These are phyloP conservation scores for Aspergillus mulundensis DNA, from an alignment of 495 filamentous ascomycete species.

Conservation along the genomic window DNA sequence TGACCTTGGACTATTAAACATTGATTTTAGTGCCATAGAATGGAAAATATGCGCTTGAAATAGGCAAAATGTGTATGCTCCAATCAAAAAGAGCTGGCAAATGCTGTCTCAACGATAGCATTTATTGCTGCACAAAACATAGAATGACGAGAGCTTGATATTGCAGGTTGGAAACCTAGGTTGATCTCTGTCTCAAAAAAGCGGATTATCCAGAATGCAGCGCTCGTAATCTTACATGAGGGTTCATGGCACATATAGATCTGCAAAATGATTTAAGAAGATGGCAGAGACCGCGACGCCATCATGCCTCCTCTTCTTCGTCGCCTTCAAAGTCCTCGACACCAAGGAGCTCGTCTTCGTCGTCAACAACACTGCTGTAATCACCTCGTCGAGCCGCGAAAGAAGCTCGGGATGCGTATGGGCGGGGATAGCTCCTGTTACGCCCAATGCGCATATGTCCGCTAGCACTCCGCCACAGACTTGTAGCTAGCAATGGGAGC, in stretches of 20 bases:
- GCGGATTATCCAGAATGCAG: slow-evolving; percentile 2
- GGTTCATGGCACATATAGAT: slow-evolving; percentile 5
- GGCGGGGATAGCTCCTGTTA: slow-evolving; percentile 46
- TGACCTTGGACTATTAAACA: too few relatives aligned
- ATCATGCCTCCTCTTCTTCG: slow-evolving; percentile 80
- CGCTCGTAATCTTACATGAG: slow-evolving; percentile 2
- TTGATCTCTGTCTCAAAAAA: background rate
- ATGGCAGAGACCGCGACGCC: slow-evolving; percentile 2
- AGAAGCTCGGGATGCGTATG: slow-evolving; percentile 77
- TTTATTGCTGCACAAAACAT: background rate
- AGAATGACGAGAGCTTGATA: background rate
- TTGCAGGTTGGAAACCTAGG: background rate
- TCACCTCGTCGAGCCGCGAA: slow-evolving; percentile 82
- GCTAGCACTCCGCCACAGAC: slow-evolving; percentile 61
- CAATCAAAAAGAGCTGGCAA: too few relatives aligned
- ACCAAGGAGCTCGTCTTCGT: slow-evolving; percentile 89
- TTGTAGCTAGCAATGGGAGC: slow-evolving; percentile 63
- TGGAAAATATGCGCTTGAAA: too few relatives aligned
- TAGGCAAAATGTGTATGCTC: too few relatives aligned
- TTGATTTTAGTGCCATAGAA: too few relatives aligned
- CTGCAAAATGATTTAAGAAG: slow-evolving; percentile 16
- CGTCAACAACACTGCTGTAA: slow-evolving; percentile 81
- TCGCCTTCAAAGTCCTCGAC: slow-evolving; percentile 82
- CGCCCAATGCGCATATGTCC: slow-evolving; percentile 36
- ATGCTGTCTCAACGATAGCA: too few relatives aligned